Conservation (phyloP, 2,329 filamentous ascomycete genomes). For the Gaeumannomyces sp. region DNA sequence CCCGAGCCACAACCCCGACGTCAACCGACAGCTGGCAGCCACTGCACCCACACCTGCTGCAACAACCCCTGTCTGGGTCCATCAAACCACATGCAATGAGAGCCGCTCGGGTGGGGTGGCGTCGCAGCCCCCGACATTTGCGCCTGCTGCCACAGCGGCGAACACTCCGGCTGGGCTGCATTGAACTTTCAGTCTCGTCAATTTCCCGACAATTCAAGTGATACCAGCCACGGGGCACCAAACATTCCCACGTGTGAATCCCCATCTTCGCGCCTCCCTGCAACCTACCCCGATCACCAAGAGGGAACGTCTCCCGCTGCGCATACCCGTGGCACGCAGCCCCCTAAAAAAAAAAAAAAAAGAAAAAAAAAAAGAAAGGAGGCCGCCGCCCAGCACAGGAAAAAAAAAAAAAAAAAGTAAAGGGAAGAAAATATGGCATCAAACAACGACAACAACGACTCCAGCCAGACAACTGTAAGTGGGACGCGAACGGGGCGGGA, state of each 20-base stretch:
- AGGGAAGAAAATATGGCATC: conserved; percentile 30
- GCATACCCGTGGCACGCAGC: not conserved
- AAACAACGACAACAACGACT: conserved; percentile 32
- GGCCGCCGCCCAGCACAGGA: not conserved
- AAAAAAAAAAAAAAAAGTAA: not conserved
- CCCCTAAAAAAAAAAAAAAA: not conserved
- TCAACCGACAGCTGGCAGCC: not conserved
- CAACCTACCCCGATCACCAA: not conserved
- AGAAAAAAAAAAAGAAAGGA: too few species aligned
- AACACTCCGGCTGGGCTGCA: not conserved
- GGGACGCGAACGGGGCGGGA: not conserved
- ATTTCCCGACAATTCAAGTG: not conserved
- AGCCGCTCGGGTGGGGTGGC: not conserved
- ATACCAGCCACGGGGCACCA: not conserved
- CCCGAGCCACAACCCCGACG: not conserved
- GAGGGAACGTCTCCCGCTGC: not conserved
- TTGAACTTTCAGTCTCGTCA: not conserved
- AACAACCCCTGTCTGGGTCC: not conserved
- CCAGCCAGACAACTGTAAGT: conserved; percentile 32
- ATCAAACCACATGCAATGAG: not conserved
- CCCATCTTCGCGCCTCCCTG: not conserved
- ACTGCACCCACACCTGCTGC: not conserved
- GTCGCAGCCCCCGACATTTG: not conserved
- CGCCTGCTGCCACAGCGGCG: not conserved
- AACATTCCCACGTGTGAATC: not conserved